Conservation (phyloP, 202 grass and related monocot genomes). For the Musa balbisiana region DNA sequence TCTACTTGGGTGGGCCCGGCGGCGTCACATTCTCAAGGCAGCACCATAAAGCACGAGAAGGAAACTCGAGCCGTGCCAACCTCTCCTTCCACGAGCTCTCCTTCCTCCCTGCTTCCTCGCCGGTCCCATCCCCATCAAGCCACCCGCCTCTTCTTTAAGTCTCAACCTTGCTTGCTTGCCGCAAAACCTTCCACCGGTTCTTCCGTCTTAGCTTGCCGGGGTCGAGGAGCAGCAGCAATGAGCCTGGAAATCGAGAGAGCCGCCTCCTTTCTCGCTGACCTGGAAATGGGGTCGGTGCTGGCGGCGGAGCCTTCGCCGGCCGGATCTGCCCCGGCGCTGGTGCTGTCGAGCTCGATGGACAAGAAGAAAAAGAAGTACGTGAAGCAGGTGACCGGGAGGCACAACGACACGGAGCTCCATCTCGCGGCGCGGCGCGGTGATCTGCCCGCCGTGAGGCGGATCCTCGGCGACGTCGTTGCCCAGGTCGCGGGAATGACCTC, state of each 20-base stretch:
- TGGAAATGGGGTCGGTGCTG: neutral
- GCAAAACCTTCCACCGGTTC: neutral
- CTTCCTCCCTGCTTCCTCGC: neutral
- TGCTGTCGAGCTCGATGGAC: neutral
- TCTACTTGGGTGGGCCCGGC: too few species aligned
- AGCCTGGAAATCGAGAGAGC: neutral
- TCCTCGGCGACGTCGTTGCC: neutral
- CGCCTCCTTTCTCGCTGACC: neutral
- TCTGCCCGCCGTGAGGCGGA: neutral
- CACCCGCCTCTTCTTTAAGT: neutral
- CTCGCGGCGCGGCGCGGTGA: slow-evolving; percentile 6
- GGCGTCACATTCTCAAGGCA: too few species aligned
- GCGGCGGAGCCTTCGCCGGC: neutral
- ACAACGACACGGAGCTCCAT: slow-evolving; percentile 4
- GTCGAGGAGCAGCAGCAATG: neutral
- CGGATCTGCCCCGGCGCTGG: neutral
- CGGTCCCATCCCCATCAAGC: neutral
- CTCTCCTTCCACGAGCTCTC: neutral
- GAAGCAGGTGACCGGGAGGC: slow-evolving; percentile 2
- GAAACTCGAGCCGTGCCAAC: neutral
- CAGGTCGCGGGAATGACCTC: slow-evolving; percentile 8
- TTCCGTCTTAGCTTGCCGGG: too few species aligned
- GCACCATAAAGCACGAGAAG: too few species aligned
- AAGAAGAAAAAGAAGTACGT: slow-evolving; percentile 6
- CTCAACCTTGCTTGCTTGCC: neutral